These are phyloP conservation scores for Aspergillus olivimuriae DNA, from an alignment of 495 filamentous ascomycete species.

Conservation along the genomic window DNA sequence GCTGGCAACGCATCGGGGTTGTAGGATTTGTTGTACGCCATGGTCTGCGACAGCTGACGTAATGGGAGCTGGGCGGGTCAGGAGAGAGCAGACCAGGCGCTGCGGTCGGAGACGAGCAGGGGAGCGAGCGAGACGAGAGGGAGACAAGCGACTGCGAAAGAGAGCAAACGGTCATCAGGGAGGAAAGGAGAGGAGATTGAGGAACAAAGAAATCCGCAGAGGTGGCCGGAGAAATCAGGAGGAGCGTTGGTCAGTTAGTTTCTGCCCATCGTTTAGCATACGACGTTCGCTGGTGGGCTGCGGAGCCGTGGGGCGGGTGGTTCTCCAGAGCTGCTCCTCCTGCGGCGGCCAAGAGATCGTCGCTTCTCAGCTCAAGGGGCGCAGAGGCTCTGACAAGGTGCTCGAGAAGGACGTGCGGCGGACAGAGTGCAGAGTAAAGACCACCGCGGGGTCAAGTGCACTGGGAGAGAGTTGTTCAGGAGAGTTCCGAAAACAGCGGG, in stretches of 20 bases:
- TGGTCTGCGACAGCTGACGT: slow-evolving; percentile 38
- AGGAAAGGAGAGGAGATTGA: slow-evolving; percentile 1
- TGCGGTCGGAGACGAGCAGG: too few species aligned
- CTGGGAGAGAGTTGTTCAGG: not conserved
- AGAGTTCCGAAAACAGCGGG: not conserved
- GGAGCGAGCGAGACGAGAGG: not conserved
- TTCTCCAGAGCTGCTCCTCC: not conserved
- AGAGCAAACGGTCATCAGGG: not conserved
- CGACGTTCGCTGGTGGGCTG: not conserved
- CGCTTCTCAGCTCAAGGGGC: too few species aligned
- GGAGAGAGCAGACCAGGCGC: not conserved
- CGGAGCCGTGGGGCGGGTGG: slow-evolving; percentile 1
- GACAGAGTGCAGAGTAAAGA: too few species aligned
- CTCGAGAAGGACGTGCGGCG: too few species aligned
- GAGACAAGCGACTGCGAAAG: not conserved
- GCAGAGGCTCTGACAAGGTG: too few species aligned
- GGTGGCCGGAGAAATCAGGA: not conserved
- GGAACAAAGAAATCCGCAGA: too few species aligned
- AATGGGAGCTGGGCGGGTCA: slow-evolving; percentile 6
- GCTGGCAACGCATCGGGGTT: slow-evolving; percentile 97
- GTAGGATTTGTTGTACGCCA: slow-evolving; percentile 91
- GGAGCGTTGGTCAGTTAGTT: not conserved
- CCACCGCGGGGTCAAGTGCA: too few species aligned
- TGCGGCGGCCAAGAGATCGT: not conserved
- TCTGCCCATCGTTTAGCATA: slow-evolving; percentile 1